Evolutionary conservation across 495 filamentous ascomycete genomes (phyloP), one percentile per base, ranked within the genome.

Genomic region (Neurospora discreta): DNA sequence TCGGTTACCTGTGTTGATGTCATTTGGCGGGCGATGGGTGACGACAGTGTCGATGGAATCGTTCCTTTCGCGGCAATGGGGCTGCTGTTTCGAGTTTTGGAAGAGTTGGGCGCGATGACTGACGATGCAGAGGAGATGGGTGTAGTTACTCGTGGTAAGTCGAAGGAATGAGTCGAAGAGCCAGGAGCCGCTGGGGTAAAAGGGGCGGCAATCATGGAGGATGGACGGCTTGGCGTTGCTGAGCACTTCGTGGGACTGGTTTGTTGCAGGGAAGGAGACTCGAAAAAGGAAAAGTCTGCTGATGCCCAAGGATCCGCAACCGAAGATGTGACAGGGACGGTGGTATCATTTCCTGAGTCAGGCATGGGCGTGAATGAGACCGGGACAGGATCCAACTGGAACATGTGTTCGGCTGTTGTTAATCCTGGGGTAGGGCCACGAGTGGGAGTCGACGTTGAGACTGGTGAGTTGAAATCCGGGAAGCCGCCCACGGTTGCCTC

Each of bases 251-350:
- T n/a, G 38, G 69, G 42, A 65, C 52, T 15, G 16, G 26, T 65
- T 36, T 65, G 52, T 36, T 65, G 52, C 15, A 6, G 52, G 26
- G 52, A 65, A 15, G 78, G 73, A 38, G 77, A 72, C 38, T 81
- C 81, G 39, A 82, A 84, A n/a, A 80, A 70, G 4, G 82, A 82
- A 46, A 83, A 78, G 72, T 81, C 80, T 30, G 78, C 79, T 23
- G 75, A 70, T 9, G 76, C 74, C 80, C 82, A 84, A 16, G 81
- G 77, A 69, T 81, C 76, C 18, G 67, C 39, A 13, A 42, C 10
- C 13, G 23, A 23, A 39, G 43, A 38, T 18, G 23, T 38, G 16
- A 33, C 16, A 39, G 39, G 44, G 1, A 40, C 3, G 33, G 58
- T 41, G 38, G 33, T 15, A 39, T 36, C 13, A 39, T 40, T 13